Conservation (phyloP, 495 filamentous ascomycete species). For the Trichocladium antarcticum region DNA sequence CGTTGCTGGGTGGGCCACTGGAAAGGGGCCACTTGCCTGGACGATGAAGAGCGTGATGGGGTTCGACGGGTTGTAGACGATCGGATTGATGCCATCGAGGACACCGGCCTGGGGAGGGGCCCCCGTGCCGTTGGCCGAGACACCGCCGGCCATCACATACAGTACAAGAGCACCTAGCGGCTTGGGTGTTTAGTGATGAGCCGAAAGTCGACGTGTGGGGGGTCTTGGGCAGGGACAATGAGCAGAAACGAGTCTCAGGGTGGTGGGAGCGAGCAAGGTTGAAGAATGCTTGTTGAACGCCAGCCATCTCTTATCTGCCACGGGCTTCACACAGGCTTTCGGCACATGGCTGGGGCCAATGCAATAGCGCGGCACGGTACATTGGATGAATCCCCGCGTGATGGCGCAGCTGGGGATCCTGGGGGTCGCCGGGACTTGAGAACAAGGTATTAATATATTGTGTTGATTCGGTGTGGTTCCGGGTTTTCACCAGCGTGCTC, state of each 20-base stretch:
- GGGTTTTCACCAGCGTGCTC: neutral
- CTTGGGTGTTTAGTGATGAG: too few relatives aligned
- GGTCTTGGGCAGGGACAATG: too few relatives aligned
- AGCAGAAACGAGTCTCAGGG: too few relatives aligned
- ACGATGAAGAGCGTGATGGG: slow-evolving; percentile 94
- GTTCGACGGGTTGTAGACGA: slow-evolving; percentile 58
- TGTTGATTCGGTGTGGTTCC: neutral
- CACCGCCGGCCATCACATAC: slow-evolving; percentile 5
- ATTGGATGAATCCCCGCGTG: neutral
- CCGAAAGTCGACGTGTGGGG: too few relatives aligned
- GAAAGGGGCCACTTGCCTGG: slow-evolving; percentile 46
- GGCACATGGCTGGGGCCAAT: neutral
- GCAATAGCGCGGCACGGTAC: neutral
- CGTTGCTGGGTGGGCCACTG: neutral
- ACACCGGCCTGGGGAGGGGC: slow-evolving; percentile 25
- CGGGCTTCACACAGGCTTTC: too few relatives aligned
- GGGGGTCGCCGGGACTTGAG: neutral
- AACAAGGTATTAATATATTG: too few relatives aligned
- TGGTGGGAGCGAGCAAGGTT: too few relatives aligned
- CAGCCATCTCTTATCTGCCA: too few relatives aligned
- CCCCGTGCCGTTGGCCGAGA: slow-evolving; percentile 7
- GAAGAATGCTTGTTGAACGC: too few relatives aligned
- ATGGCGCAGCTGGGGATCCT: neutral
- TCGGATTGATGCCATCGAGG: slow-evolving; percentile 53
- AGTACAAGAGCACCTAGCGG: too few relatives aligned